phyloP scores from a whole-genome alignment of 1,139 yeast genomes.

The Geotrichum candidum region DNA sequence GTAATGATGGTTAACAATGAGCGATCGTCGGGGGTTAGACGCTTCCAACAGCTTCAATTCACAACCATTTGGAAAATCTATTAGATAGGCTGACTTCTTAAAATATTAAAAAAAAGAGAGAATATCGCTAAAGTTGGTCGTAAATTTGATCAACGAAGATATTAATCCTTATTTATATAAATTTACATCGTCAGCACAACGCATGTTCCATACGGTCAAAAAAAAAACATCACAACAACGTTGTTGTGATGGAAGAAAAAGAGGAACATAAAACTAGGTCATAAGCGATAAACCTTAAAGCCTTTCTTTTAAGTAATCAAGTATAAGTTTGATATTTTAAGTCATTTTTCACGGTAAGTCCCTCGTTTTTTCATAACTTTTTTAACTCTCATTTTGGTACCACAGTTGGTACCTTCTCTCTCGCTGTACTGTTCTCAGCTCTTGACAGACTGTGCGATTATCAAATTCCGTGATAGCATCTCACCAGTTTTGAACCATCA shows the following conservation, averaged over 20 bases:
- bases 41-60: no score
- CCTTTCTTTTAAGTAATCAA: neutral
- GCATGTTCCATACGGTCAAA: neutral
- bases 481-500: neutral
- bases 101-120: no score
- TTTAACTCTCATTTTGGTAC: neutral
- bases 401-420: neutral
- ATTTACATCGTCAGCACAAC: neutral
- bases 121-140: neutral
- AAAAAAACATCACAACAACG: neutral
- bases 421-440: neutral
- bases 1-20: no score
- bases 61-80: no score
- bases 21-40: no score
- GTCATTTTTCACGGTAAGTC: neutral
- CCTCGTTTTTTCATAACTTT: neutral
- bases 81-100: no score
- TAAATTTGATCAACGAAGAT: no score
- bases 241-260: neutral
- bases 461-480: neutral
- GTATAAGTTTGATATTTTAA: neutral
- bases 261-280: neutral
- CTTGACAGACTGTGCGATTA: neutral
- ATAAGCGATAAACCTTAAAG: neutral
- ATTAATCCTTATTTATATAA: neutral